Evolutionary conservation across 257 asterid species (phyloP).

Genomic region (Nicotiana noctiflora): DNA sequence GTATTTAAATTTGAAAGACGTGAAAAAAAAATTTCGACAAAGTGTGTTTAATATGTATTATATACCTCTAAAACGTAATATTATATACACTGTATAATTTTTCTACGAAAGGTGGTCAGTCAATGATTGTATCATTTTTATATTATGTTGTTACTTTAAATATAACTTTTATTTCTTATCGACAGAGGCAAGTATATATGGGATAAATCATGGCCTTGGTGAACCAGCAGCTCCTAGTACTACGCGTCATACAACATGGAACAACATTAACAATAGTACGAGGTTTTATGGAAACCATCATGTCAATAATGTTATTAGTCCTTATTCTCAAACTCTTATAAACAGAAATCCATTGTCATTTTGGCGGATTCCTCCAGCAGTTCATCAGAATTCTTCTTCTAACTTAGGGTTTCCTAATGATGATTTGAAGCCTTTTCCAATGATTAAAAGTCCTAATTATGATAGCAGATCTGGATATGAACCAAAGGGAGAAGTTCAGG

Average conservation of each 20-base stretch:
- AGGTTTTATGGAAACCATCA: slow-evolving; percentile 28
- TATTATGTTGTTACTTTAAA: neutral
- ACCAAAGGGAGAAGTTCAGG: slow-evolving; percentile 44
- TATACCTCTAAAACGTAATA: too few species aligned
- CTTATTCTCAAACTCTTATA: slow-evolving; percentile 30
- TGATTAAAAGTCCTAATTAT: slow-evolving; percentile 20
- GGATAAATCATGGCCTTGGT: slow-evolving; percentile 33
- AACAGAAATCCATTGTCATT: slow-evolving; percentile 55
- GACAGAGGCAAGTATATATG: slow-evolving; percentile 37
- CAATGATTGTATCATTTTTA: neutral
- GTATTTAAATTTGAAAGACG: too few species aligned
- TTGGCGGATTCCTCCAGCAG: slow-evolving; percentile 42
- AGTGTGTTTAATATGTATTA: too few species aligned
- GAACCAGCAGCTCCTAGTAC: slow-evolving; percentile 12
- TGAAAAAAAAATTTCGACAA: too few species aligned
- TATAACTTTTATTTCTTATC: neutral
- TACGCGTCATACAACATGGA: slow-evolving; percentile 31
- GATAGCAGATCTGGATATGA: slow-evolving; percentile 37
- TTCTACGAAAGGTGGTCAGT: too few species aligned
- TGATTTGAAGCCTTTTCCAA: slow-evolving; percentile 22
- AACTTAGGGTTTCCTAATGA: slow-evolving; percentile 7
- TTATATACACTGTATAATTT: too few species aligned
- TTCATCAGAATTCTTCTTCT: neutral
- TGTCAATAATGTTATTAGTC: neutral
- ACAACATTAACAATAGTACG: neutral